Percentiles rank a stretch among this genome's conserved stretches.
These are phyloP conservation scores for Scleroderma citrinum DNA, from an alignment of 768 basidiomycete species.

Conservation along the genomic window DNA sequence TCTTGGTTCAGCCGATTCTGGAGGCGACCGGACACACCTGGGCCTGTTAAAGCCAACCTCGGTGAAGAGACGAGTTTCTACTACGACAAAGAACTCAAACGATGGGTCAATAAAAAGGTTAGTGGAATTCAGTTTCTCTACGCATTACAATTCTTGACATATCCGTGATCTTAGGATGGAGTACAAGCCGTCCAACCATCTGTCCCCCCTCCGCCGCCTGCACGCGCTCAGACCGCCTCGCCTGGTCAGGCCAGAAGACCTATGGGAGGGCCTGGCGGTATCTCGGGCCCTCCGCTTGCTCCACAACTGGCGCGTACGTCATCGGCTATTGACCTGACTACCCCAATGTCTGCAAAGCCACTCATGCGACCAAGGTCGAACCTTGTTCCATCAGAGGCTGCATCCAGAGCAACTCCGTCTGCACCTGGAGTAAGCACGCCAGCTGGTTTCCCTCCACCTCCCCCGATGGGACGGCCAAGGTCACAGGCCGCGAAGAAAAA, in stretches of 20 bases:
- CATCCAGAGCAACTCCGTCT: conserved; percentile 31
- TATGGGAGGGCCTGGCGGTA: conserved; percentile 28
- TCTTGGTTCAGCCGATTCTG: conserved; percentile 85
- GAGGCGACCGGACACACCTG: conserved; percentile 60
- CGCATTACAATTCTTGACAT: not conserved
- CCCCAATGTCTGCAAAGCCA: conserved; percentile 31
- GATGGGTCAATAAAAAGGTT: conserved; percentile 96
- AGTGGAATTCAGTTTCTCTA: conserved; percentile 12
- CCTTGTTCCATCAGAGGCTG: conserved; percentile 45
- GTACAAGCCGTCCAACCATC: conserved; percentile 47
- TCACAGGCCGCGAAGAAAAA: conserved; percentile 65
- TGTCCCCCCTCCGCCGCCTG: conserved; percentile 67
- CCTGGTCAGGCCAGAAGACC: conserved; percentile 50
- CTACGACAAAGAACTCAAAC: conserved; percentile 91
- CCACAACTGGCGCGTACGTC: conserved; percentile 49
- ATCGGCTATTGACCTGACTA: conserved; percentile 60
- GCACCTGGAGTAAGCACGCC: conserved; percentile 4
- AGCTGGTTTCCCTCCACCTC: conserved; percentile 14
- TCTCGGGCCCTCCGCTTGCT: conserved; percentile 19
- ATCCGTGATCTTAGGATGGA: conserved; percentile 41
- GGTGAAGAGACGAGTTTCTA: conserved; percentile 89
- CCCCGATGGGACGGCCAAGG: conserved; percentile 44
- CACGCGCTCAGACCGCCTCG: conserved; percentile 81
- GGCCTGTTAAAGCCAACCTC: conserved; percentile 84
- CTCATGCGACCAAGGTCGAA: conserved; percentile 60